Evolutionary conservation across 1,139 yeast species (phyloP).

Genomic region (Yamadazyma sp.): DNA sequence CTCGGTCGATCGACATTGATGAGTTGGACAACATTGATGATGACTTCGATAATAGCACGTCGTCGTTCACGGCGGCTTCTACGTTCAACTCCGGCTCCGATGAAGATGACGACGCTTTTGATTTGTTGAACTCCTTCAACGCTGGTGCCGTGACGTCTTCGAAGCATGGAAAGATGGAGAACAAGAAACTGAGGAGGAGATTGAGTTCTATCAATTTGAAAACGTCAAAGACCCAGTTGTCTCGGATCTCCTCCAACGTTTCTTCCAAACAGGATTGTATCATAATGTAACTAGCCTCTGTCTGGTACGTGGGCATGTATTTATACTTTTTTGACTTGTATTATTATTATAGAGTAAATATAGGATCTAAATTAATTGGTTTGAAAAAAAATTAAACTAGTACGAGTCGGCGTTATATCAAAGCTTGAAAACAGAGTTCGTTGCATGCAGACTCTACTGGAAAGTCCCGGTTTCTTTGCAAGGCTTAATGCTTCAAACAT

Average conservation of each 20-base stretch:
- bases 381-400: too few relatives aligned
- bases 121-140: conserved; percentile 14
- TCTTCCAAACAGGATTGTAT: conserved; percentile 14
- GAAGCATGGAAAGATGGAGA: neutral
- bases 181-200: conserved; percentile 9
- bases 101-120: conserved; percentile 15
- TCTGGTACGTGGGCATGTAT: neutral
- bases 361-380: too few relatives aligned
- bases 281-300: conserved; percentile 7
- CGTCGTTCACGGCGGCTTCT: neutral
- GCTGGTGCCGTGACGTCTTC: neutral
- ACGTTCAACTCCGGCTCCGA: conserved; percentile 1
- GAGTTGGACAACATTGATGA: conserved; percentile 10
- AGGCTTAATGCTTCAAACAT: conserved; percentile 18
- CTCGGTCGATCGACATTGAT: conserved; percentile 11
- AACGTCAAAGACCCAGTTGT: conserved; percentile 5
- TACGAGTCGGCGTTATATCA: too few relatives aligned
- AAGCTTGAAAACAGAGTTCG: too few relatives aligned
- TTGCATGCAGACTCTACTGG: too few relatives aligned
- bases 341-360: too few relatives aligned
- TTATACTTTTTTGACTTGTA: neutral
- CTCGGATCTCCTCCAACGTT: conserved; percentile 5
- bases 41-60: conserved; percentile 15
- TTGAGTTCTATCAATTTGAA: conserved; percentile 8
- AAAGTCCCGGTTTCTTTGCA: too few relatives aligned